Percentiles rank a stretch among this genome's conserved stretches.
Evolutionary conservation across 495 filamentous ascomycete genomes (phyloP).

Genomic region (Penicillium cosmopolitanum): DNA sequence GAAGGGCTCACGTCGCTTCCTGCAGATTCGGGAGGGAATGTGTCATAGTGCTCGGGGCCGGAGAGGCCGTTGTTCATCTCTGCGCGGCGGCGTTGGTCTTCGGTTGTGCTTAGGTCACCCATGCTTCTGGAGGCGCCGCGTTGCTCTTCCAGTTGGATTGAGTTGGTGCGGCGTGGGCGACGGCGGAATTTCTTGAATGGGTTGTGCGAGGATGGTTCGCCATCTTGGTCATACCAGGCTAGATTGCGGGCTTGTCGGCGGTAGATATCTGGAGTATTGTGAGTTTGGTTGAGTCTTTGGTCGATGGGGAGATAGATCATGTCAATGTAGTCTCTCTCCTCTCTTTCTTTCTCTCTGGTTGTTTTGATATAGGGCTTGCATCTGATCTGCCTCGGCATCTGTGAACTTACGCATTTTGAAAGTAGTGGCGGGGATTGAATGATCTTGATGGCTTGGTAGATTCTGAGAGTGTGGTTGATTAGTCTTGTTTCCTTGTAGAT

Average conservation of each 20-base stretch:
- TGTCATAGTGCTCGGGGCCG: slow-evolving; percentile 31
- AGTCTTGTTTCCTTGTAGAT: background rate
- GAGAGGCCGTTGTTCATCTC: slow-evolving; percentile 35
- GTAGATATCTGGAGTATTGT: slow-evolving; percentile 44
- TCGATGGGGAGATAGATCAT: no score
- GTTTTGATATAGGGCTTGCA: no score
- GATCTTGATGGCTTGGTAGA: background rate
- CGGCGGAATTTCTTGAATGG: slow-evolving; percentile 52
- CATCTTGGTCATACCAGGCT: slow-evolving; percentile 54
- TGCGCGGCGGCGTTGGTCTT: slow-evolving; percentile 30
- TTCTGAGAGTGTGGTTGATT: background rate
- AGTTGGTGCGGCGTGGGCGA: slow-evolving; percentile 33
- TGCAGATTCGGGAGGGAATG: slow-evolving; percentile 35
- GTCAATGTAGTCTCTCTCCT: no score
- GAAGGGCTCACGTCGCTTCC: slow-evolving; percentile 18
- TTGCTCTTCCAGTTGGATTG: slow-evolving; percentile 38
- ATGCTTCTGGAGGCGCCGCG: slow-evolving; percentile 23
- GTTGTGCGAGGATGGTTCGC: slow-evolving; percentile 46
- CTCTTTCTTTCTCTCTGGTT: no score
- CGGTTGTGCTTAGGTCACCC: slow-evolving; percentile 31
- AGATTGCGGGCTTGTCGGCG: slow-evolving; percentile 45
- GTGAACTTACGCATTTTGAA: slow-evolving; percentile 5
- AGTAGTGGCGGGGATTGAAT: background rate
- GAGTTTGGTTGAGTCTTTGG: background rate
- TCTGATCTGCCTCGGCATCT: background rate